Conservation (phyloP, 129 eudicot genomes). For the Chrysanthemum makinoi region DNA sequence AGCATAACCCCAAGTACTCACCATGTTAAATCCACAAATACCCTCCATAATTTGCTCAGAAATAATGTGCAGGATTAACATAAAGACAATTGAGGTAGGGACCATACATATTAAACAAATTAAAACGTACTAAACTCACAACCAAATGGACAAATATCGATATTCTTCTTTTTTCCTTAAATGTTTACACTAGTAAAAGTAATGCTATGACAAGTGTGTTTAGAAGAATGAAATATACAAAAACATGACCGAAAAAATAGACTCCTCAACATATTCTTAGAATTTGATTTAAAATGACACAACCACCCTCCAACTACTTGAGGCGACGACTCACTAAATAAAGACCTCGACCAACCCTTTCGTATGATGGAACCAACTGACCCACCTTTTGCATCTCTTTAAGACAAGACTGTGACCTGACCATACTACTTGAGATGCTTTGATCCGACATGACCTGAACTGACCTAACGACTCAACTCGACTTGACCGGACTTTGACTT, state of each 20-base stretch:
- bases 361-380: slow-evolving; percentile 18
- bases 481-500: slow-evolving; percentile 53
- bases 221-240: neutral
- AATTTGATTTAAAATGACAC: slow-evolving; percentile 11
- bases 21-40: too few relatives aligned
- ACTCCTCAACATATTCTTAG: slow-evolving; percentile 9
- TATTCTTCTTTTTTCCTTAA: neutral
- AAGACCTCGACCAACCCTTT: slow-evolving; percentile 33
- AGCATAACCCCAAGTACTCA: too few relatives aligned
- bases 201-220: neutral
- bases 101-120: neutral
- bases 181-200: neutral
- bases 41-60: too few relatives aligned
- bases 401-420: slow-evolving; percentile 28
- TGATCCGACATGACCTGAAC: slow-evolving; percentile 38
- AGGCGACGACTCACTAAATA: slow-evolving; percentile 11
- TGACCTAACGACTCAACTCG: slow-evolving; percentile 35
- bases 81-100: neutral
- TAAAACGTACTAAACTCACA: slow-evolving; percentile 5
- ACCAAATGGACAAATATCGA: slow-evolving; percentile 2
- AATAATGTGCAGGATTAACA: neutral
- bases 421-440: slow-evolving; percentile 38
- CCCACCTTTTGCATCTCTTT: slow-evolving; percentile 27
- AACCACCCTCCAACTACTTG: slow-evolving; percentile 7
- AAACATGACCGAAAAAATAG: neutral